A percentile compares a stretch with the other conserved stretches of the same genome.
phyloP scores from a whole-genome alignment of 768 basidiomycete species.

The Boletus huronensis region DNA sequence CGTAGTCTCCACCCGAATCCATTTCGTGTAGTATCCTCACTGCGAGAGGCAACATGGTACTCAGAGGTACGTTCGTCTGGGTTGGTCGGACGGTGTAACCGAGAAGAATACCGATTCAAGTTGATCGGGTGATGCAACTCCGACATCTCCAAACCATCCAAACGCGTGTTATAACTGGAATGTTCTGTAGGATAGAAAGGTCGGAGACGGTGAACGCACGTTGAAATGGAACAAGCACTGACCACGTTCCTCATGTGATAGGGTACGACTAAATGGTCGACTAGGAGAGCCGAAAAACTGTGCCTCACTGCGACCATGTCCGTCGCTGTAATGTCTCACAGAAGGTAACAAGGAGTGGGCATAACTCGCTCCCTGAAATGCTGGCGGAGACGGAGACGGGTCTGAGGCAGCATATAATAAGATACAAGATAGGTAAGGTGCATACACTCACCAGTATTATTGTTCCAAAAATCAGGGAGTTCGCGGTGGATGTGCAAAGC shows the following conservation, averaged over 20 bases:
- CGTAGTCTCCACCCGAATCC: slow-evolving; percentile 51
- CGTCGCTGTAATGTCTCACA: background rate
- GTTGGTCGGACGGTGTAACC: background rate
- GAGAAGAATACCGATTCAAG: background rate
- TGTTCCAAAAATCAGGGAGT: slow-evolving; percentile 5
- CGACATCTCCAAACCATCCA: background rate
- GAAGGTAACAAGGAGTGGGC: slow-evolving; percentile 2
- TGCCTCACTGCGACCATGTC: background rate
- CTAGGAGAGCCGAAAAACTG: background rate
- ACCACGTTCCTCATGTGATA: background rate
- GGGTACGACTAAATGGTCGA: background rate
- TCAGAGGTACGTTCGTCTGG: background rate
- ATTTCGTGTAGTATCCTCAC: slow-evolving; percentile 31
- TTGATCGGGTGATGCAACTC: background rate
- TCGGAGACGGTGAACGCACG: background rate
- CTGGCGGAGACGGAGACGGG: slow-evolving; percentile 36
- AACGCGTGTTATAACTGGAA: background rate
- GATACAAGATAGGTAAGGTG: background rate
- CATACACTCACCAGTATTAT: slow-evolving; percentile 28
- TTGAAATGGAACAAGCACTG: background rate
- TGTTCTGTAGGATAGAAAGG: slow-evolving; percentile 6
- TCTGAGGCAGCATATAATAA: slow-evolving; percentile 29
- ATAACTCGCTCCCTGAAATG: slow-evolving; percentile 15
- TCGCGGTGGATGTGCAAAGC: slow-evolving; percentile 4
- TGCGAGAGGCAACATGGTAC: background rate